Percentiles rank a stretch among this genome's conserved stretches.
Evolutionary conservation across 192 early-diverging fungal species (phyloP).

Genomic region (Gigaspora rosea): DNA sequence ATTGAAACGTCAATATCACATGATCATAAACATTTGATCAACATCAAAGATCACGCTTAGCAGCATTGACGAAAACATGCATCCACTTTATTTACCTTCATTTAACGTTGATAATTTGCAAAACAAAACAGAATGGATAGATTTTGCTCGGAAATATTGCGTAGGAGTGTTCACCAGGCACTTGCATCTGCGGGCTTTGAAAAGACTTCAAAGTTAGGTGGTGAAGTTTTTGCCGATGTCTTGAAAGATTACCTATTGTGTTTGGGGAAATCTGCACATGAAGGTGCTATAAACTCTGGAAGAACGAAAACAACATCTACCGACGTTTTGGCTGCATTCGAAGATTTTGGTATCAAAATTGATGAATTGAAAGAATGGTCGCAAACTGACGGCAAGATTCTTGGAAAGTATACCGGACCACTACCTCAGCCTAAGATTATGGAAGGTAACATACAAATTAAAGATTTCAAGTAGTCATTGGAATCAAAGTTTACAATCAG

Average conservation of each 20-base stretch:
- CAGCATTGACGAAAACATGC: no score
- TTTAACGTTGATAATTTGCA: background rate
- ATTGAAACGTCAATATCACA: no score
- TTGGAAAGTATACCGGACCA: background rate
- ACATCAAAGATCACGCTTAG: no score
- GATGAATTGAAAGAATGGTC: conserved; percentile 49
- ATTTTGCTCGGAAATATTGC: conserved; percentile 8
- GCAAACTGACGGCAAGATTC: background rate
- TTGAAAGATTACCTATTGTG: conserved; percentile 51
- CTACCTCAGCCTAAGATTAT: background rate
- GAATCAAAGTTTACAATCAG: background rate
- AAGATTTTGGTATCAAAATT: conserved; percentile 47
- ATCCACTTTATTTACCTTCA: no score
- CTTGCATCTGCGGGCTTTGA: conserved; percentile 53
- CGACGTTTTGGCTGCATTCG: conserved; percentile 47
- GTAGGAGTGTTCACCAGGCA: background rate
- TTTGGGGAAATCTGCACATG: conserved; percentile 47
- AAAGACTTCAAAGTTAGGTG: conserved; percentile 43
- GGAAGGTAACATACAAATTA: background rate
- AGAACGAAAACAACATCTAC: conserved; percentile 44
- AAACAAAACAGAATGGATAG: conserved; percentile 2
- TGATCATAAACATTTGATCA: no score
- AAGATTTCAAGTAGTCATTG: background rate
- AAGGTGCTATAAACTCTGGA: conserved; percentile 51
- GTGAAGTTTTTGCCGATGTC: conserved; percentile 53